Conservation (phyloP, 1,284 basidiomycete species). For the Microbotryum saponariae region DNA sequence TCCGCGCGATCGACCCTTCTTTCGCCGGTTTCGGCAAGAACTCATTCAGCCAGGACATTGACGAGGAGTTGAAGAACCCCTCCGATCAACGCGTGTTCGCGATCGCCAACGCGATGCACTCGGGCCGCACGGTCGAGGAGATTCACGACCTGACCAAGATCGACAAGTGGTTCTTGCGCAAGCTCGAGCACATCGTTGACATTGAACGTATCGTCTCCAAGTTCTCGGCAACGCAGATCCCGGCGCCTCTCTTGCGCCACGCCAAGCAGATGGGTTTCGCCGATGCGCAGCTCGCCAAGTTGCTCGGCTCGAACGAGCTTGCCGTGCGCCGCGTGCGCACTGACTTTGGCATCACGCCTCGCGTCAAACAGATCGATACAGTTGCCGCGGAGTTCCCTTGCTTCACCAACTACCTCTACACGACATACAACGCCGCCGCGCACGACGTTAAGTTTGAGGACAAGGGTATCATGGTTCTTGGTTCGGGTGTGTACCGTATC, state of each 20-base stretch:
- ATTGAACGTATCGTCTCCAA: slow-evolving; percentile 62
- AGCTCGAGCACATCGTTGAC: slow-evolving; percentile 93
- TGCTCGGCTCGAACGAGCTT: slow-evolving; percentile 75
- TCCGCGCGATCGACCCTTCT: slow-evolving; percentile 88
- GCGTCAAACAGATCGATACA: slow-evolving; percentile 99
- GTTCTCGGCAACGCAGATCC: slow-evolving; percentile 64
- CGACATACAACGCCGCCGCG: slow-evolving; percentile 93
- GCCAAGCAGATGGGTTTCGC: slow-evolving; percentile 93
- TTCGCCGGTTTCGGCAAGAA: slow-evolving; percentile 92
- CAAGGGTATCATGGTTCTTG: slow-evolving; percentile 98
- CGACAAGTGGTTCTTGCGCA: slow-evolving; percentile 99
- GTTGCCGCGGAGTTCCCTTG: slow-evolving; percentile 98
- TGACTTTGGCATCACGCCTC: slow-evolving; percentile 79
- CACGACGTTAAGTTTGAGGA: slow-evolving; percentile 97
- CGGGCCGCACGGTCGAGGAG: slow-evolving; percentile 88
- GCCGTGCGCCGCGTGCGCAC: slow-evolving; percentile 78
- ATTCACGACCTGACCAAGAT: slow-evolving; percentile 96
- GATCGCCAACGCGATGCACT: slow-evolving; percentile 76
- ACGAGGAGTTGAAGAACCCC: slow-evolving; percentile 77
- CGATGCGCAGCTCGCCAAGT: slow-evolving; percentile 87
- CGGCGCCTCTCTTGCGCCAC: slow-evolving; percentile 60
- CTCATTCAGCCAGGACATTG: slow-evolving; percentile 54
- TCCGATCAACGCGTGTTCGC: slow-evolving; percentile 90
- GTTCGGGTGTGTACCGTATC: slow-evolving; percentile 96
- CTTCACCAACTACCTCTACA: slow-evolving; percentile 99